These are phyloP conservation scores for Suillus cothurnatus DNA, from an alignment of 768 basidiomycete genomes.

Conservation along the genomic window DNA sequence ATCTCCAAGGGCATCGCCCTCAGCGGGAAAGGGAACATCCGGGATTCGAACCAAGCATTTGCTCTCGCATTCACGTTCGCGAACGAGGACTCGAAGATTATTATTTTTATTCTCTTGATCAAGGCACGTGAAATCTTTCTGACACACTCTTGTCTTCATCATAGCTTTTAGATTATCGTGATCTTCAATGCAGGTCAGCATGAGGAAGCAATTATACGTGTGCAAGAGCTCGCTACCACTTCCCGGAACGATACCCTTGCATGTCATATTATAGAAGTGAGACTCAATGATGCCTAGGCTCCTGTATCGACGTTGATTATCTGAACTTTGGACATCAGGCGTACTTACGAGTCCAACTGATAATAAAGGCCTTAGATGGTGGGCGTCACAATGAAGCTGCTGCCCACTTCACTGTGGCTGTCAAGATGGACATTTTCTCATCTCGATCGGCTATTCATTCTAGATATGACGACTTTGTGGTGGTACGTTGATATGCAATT, in stretches of 20 bases:
- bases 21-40: not conserved
- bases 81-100: not conserved
- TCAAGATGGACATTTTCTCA: not conserved
- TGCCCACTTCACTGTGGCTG: not conserved
- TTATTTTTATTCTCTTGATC: not conserved
- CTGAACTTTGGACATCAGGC: not conserved
- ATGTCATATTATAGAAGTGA: not conserved
- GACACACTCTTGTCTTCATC: not conserved
- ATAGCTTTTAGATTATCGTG: not conserved
- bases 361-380: not conserved
- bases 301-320: not conserved
- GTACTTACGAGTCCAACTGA: not conserved
- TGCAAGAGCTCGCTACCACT: not conserved
- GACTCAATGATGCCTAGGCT: not conserved
- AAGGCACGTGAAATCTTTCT: not conserved
- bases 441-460: not conserved
- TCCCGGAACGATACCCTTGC: not conserved
- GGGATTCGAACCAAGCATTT: not conserved
- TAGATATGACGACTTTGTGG: not conserved
- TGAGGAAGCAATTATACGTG: not conserved
- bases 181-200: not conserved
- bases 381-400: not conserved
- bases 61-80: not conserved
- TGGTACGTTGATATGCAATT: not conserved
- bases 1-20: not conserved